Evolutionary conservation across 2,329 filamentous ascomycete species (phyloP), one percentile per base, ranked within the genome.

Genomic region (Venturia nashicola): DNA sequence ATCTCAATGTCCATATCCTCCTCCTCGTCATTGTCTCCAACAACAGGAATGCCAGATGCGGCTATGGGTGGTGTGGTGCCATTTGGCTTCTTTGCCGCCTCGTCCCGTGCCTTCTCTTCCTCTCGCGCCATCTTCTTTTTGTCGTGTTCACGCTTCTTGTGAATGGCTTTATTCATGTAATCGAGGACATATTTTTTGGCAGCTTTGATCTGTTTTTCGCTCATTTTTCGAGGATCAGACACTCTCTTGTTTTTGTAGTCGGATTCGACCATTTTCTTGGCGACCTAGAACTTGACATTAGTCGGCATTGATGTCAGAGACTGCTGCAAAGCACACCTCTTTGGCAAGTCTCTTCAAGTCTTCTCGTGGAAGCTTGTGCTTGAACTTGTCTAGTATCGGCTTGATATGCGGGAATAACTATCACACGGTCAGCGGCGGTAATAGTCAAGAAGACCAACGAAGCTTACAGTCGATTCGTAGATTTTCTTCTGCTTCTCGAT

Each of bases 161-260:
- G 80, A 2, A 93, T 86, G 0, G 91, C 92, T 71, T 91, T 92
- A 66, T 95, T 90, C 71, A 97, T 87, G 74, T 88, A 97, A 61
- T 91, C 87, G 67, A 89, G 87, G 65, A 92, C 91, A 71, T 88
- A 91, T 65, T 84, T 86, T 76, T 90, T 96, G 65, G 97, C 84
- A 67, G 91, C 90, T 72, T 87, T 87, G 69, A 87, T 83, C 70
- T 94, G 89, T 72, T 90, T 92, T 43, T 89, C 83, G 36, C 82
- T 83, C 67, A 97, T 87, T 60, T 83, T 84, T 32, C 85, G 90
- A 0, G 91, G 93, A 70, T 97, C 87, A 57, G 85, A 82, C 11
- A 97, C 91, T n/a, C 91, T 87, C 59, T 86, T 85, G 71, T 93
- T 88, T 74, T 96, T 96, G 77, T 90, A 97, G 73, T 97, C 93